Evolutionary conservation across 2,329 filamentous ascomycete species (phyloP).

Genomic region (Diplocarpon mali): DNA sequence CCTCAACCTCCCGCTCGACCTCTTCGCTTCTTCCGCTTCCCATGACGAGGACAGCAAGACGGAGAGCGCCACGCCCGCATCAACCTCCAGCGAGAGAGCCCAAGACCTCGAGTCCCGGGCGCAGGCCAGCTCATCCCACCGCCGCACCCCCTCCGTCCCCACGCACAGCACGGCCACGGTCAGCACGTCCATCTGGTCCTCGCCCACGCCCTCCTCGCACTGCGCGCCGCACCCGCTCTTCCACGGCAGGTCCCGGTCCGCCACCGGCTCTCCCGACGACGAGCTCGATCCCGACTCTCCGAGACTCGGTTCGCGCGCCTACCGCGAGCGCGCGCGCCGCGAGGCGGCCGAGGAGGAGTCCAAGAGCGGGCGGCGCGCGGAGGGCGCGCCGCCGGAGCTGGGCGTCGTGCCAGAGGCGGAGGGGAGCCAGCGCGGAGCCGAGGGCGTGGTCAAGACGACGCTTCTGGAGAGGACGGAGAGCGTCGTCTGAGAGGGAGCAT

Average conservation of each 20-base stretch:
- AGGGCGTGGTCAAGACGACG: neutral
- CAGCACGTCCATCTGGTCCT: constrained; percentile 6
- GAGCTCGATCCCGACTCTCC: constrained; percentile 5
- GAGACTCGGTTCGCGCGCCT: constrained; percentile 18
- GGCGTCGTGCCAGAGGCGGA: neutral
- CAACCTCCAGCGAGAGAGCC: neutral
- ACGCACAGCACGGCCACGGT: neutral
- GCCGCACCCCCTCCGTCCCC: neutral
- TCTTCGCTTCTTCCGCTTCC: constrained; percentile 5
- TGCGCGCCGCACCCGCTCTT: neutral
- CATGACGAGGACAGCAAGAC: neutral
- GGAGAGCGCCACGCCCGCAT: neutral
- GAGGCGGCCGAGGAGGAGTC: constrained; percentile 2
- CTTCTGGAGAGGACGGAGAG: neutral
- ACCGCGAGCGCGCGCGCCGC: constrained; percentile 16
- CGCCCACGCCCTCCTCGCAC: neutral
- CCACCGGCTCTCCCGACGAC: constrained; percentile 1
- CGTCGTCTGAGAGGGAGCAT: neutral
- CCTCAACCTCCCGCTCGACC: constrained; percentile 13
- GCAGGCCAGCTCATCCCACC: neutral
- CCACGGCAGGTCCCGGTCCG: neutral
- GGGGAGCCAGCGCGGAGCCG: neutral
- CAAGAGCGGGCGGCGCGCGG: neutral
- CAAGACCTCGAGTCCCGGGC: constrained; percentile 4
- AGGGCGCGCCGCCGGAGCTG: neutral